Evolutionary conservation across 257 asterid species (phyloP).

Genomic region (Euphrasia confusa): DNA sequence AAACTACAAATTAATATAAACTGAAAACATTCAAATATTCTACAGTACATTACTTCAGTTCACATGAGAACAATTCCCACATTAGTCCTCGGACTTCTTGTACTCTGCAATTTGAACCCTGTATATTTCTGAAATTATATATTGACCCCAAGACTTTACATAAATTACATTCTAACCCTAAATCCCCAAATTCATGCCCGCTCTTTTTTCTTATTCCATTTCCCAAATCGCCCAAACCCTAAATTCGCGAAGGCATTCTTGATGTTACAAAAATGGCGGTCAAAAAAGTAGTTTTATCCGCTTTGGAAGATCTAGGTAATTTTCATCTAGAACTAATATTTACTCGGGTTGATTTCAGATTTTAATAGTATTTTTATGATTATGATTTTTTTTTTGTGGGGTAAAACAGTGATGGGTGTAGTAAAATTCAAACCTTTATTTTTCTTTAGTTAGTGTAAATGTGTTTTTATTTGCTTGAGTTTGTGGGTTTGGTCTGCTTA

Average conservation of each 20-base stretch:
- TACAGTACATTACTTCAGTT: too few species aligned
- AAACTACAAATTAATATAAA: too few species aligned
- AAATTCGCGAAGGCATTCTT: constrained; percentile 42
- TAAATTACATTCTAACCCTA: too few species aligned
- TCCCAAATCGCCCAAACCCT: not conserved
- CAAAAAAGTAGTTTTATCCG: constrained; percentile 72
- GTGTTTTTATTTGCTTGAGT: not conserved
- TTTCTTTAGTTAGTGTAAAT: not conserved
- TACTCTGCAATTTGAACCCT: too few species aligned
- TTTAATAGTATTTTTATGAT: not conserved
- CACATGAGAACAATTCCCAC: too few species aligned
- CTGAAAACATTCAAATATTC: too few species aligned
- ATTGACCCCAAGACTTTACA: too few species aligned
- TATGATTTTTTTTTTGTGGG: not conserved
- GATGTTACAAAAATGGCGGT: constrained; percentile 64
- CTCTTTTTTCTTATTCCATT: constrained; percentile 21
- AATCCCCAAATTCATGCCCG: constrained; percentile 22
- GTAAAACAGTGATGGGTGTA: not conserved
- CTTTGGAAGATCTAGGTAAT: constrained; percentile 63
- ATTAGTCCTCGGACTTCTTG: too few species aligned
- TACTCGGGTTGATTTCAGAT: constrained; percentile 20
- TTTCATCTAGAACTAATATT: constrained; percentile 78
- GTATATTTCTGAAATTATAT: too few species aligned
- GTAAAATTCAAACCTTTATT: not conserved
- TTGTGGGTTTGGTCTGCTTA: too few species aligned